These are phyloP conservation scores for Scleroderma bovista DNA, from an alignment of 768 basidiomycete species.

Conservation along the genomic window DNA sequence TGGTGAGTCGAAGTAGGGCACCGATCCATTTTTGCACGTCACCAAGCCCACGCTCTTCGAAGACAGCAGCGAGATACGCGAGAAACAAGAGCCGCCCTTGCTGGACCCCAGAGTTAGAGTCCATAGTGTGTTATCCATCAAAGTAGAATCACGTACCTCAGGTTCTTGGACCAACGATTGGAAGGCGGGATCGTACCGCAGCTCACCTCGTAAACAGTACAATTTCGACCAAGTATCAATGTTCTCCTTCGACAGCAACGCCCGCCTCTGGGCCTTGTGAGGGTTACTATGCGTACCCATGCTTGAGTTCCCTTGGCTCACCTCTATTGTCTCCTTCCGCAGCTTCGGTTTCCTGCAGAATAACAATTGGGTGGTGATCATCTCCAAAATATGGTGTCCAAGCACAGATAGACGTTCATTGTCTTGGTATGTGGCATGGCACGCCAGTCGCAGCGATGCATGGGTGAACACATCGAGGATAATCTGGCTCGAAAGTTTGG, in stretches of 20 bases:
- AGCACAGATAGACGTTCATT: conserved; percentile 52
- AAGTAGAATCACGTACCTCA: conserved; percentile 31
- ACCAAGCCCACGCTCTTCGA: conserved; percentile 45
- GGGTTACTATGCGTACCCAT: conserved; percentile 18
- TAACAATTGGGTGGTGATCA: conserved; percentile 40
- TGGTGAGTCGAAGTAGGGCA: conserved; percentile 29
- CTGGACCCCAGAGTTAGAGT: conserved; percentile 28
- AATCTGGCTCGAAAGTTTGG: conserved; percentile 46
- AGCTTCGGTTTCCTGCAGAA: conserved; percentile 50
- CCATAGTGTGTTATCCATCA: background rate
- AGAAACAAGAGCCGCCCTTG: conserved; percentile 55
- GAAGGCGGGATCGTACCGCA: conserved; percentile 28
- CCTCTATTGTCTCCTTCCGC: conserved; percentile 44
- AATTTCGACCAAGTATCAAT: conserved; percentile 34
- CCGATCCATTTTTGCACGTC: conserved; percentile 55
- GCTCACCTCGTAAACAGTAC: conserved; percentile 32
- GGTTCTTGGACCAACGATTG: conserved; percentile 22
- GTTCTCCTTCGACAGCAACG: conserved; percentile 27
- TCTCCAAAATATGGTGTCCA: conserved; percentile 43
- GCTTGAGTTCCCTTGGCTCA: conserved; percentile 29
- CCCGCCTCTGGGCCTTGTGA: conserved; percentile 20
- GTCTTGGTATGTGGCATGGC: conserved; percentile 42
- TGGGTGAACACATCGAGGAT: conserved; percentile 70
- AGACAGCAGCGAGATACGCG: conserved; percentile 66
- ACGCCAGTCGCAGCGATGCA: conserved; percentile 47